These are phyloP conservation scores for Plenodomus lindquistii DNA, from an alignment of 2,329 filamentous ascomycete species.

Conservation along the genomic window DNA sequence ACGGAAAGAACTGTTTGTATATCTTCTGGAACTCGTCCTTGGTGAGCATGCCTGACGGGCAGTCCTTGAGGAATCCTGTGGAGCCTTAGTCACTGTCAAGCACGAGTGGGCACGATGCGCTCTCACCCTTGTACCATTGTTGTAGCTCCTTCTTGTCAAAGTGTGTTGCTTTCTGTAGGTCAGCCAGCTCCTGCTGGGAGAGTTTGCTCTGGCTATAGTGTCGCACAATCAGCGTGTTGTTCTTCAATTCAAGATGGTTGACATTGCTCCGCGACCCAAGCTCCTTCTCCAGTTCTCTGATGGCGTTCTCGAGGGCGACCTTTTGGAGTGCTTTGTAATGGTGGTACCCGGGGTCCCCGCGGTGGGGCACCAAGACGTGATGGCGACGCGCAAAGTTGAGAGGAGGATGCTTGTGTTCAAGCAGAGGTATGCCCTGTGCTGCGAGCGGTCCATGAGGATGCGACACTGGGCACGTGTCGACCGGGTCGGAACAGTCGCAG, in stretches of 20 bases:
- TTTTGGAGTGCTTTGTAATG: conserved; percentile 28
- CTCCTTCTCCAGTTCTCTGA: conserved; percentile 26
- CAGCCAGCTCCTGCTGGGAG: conserved; percentile 90
- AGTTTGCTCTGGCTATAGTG: conserved; percentile 89
- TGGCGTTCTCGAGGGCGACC: conserved; percentile 31
- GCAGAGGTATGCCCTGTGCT: conserved; percentile 25
- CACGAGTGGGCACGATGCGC: neutral
- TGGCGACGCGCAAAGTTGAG: conserved; percentile 40
- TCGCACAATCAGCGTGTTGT: conserved; percentile 39
- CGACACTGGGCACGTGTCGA: conserved; percentile 4
- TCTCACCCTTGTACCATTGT: conserved; percentile 98
- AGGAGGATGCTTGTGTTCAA: conserved; percentile 25
- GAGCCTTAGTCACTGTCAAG: conserved; percentile 19
- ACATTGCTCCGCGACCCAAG: conserved; percentile 27
- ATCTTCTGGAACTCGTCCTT: conserved; percentile 99
- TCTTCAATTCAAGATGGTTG: conserved; percentile 27
- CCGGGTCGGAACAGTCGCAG: neutral
- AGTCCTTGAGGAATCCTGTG: conserved; percentile 95
- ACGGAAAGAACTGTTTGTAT: conserved; percentile 99
- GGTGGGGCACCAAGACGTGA: conserved; percentile 23
- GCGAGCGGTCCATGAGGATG: conserved; percentile 18
- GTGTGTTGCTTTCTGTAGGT: conserved; percentile 95
- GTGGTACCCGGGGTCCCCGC: conserved; percentile 27
- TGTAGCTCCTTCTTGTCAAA: conserved; percentile 99
- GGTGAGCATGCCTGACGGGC: conserved; percentile 92